These are phyloP conservation scores for Trichocomaceae sp. DNA, from an alignment of 2,329 filamentous ascomycete genomes.

Conservation along the genomic window DNA sequence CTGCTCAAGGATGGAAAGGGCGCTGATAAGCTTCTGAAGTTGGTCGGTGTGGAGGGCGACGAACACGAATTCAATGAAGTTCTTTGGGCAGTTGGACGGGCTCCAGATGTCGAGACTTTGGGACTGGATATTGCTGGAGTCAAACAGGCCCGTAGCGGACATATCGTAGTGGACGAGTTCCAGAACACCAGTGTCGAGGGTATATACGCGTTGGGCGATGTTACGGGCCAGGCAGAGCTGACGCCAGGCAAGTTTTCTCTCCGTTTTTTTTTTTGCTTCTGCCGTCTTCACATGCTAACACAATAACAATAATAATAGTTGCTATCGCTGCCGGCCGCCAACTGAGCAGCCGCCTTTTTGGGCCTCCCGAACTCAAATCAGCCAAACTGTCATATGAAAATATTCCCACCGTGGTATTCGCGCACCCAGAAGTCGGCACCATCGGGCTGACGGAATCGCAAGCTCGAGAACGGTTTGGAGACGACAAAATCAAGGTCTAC, in stretches of 20 bases:
- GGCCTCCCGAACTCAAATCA: slow-evolving; percentile 38
- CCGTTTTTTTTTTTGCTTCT: slow-evolving; percentile 5
- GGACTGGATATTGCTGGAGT: slow-evolving; percentile 38
- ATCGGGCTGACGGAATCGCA: slow-evolving; percentile 46
- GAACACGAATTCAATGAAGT: slow-evolving; percentile 45
- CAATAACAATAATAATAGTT: slow-evolving; percentile 27
- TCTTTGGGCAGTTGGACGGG: slow-evolving; percentile 46
- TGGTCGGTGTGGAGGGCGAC: slow-evolving; percentile 38
- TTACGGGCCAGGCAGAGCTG: slow-evolving; percentile 46
- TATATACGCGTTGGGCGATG: slow-evolving; percentile 47
- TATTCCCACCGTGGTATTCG: slow-evolving; percentile 49
- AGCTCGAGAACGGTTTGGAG: slow-evolving; percentile 42
- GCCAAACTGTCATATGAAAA: slow-evolving; percentile 45
- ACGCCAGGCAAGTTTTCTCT: slow-evolving; percentile 38
- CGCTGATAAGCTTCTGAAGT: slow-evolving; percentile 41
- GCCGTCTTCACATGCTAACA: background rate
- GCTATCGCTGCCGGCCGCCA: slow-evolving; percentile 48
- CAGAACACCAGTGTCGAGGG: slow-evolving; percentile 45
- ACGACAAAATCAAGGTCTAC: slow-evolving; percentile 47
- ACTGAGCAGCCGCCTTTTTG: slow-evolving; percentile 46
- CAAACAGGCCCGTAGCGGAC: slow-evolving; percentile 33
- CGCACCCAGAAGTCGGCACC: slow-evolving; percentile 46
- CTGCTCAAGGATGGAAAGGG: slow-evolving; percentile 41
- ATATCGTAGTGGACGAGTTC: slow-evolving; percentile 44
- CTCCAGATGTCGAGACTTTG: slow-evolving; percentile 40